phyloP scores from a whole-genome alignment of 2,329 filamentous ascomycete species.

The Cercospora zeae-maydis region DNA sequence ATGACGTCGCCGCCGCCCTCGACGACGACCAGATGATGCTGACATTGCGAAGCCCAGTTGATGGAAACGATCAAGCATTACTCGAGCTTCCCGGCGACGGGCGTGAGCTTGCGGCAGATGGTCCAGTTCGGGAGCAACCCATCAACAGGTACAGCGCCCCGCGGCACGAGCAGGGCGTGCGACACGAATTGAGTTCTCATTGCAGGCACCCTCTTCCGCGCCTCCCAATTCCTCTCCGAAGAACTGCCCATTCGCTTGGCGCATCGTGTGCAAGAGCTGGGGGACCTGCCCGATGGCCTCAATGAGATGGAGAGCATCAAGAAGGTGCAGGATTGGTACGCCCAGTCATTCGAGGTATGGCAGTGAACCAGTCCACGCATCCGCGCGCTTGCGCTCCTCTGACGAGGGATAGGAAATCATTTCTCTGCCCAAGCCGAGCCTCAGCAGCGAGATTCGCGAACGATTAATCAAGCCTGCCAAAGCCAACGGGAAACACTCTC shows the following conservation, averaged over 20 bases:
- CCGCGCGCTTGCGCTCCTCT: background rate
- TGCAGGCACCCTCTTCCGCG: conserved; percentile 87
- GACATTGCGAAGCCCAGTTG: conserved; percentile 25
- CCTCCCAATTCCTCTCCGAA: conserved; percentile 96
- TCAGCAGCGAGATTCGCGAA: conserved; percentile 72
- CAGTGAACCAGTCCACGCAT: conserved; percentile 36
- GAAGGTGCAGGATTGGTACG: conserved; percentile 96
- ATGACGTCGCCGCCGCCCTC: conserved; percentile 22
- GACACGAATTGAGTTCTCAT: background rate
- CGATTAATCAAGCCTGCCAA: conserved; percentile 69
- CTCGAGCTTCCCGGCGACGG: conserved; percentile 88
- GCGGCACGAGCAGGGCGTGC: background rate
- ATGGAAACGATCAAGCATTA: conserved; percentile 36
- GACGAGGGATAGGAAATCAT: conserved; percentile 73
- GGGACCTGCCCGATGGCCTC: conserved; percentile 87
- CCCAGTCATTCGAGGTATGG: conserved; percentile 91
- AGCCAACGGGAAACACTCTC: conserved; percentile 55
- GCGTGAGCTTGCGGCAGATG: conserved; percentile 96
- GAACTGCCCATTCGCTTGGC: conserved; percentile 95
- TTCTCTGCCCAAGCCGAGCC: conserved; percentile 70
- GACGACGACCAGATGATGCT: background rate
- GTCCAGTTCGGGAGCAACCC: conserved; percentile 96
- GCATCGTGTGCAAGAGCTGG: conserved; percentile 91
- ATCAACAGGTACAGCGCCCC: conserved; percentile 65
- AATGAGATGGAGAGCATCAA: conserved; percentile 97